Percentiles rank a stretch among this genome's conserved stretches.
Evolutionary conservation across 108 stramenopile species (phyloP).

Genomic region (Mayamaea pseudoterrestris): DNA sequence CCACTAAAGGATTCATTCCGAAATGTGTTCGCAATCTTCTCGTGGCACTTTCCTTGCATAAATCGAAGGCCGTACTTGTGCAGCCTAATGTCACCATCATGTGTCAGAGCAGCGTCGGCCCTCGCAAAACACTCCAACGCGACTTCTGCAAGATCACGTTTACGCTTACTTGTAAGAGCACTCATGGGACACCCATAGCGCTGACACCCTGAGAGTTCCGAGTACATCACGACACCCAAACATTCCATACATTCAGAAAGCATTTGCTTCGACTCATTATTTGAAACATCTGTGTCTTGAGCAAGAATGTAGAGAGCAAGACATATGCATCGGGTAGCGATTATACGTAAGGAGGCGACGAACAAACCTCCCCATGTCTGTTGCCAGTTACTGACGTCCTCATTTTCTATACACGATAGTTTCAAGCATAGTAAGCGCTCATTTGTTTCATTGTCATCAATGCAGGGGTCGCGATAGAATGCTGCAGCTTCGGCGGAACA

Average conservation of each 20-base stretch:
- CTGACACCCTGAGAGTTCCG: conserved; percentile 56
- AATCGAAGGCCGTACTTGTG: too few species aligned
- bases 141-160: conserved; percentile 39
- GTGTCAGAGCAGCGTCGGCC: conserved; percentile 23
- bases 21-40: conserved; percentile 68
- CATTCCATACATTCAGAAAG: conserved; percentile 54
- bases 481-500: conserved; percentile 25
- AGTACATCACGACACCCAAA: conserved; percentile 48
- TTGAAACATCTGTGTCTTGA: conserved; percentile 15
- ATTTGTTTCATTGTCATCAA: too few species aligned
- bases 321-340: conserved; percentile 31
- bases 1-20: conserved; percentile 29
- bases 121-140: conserved; percentile 44
- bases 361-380: conserved; percentile 80
- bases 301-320: conserved; percentile 40
- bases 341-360: conserved; percentile 43
- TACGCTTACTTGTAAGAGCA: conserved; percentile 31
- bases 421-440: too few species aligned
- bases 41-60: too few species aligned
- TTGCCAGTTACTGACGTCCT: conserved; percentile 49
- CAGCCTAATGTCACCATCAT: background rate
- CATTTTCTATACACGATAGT: too few species aligned
- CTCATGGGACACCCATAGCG: conserved; percentile 70
- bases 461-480: background rate
- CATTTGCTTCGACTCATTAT: conserved; percentile 9